Evolutionary conservation across 2,329 filamentous ascomycete species (phyloP), one percentile per base, ranked within the genome.

Genomic region (Aureobasidium vineae): DNA sequence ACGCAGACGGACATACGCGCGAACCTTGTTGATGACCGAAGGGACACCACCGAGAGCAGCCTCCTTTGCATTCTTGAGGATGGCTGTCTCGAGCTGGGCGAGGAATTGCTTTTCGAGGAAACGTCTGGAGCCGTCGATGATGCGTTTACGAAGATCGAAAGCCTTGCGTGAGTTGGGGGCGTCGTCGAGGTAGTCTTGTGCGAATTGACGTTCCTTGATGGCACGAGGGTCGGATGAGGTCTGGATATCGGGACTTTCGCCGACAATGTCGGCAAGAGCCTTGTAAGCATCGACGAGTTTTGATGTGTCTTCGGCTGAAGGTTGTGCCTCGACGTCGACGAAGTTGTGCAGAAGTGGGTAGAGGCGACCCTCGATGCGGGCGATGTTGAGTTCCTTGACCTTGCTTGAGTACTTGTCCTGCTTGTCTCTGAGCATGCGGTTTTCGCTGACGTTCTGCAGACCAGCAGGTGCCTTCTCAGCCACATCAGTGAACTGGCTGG

Each of bases 11-110:
- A 99, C 91, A 74, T 94, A 99, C 8, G 92, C 95, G 74, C 91
- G 91, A 74, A 97, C 89, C 79, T 96, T 96, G 81, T 91, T 96
- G 70, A 93, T 85, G 26, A 92, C 86, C 65, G 93, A 92, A 1
- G 95, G 95, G 47, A 92, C 86, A 70, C 95, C 95, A 68, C 95
- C 95, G 49, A 97, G 85, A 74, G 91, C 91, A 36, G 95, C 94
- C 75, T 97, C 93, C 65, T 89, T 87, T 2, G 93, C 92, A 75
- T 95, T 91, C 77, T 90, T 96, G 45, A 86, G 84, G 68, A 99
- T 89, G 47, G 90, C 82, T 11, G 82, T 84, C 74, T 97, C 91
- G 43, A 98, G 84, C 70, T 94, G 88, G 57, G 83, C 82, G 74
- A 90, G 88, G 77, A 96, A 97, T 70, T 89, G 85, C 72, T 86